Percentiles rank a stretch among this genome's conserved stretches.
Evolutionary conservation across 805 yeast species (phyloP).

Genomic region (Yamadazyma paraphyllophila): DNA sequence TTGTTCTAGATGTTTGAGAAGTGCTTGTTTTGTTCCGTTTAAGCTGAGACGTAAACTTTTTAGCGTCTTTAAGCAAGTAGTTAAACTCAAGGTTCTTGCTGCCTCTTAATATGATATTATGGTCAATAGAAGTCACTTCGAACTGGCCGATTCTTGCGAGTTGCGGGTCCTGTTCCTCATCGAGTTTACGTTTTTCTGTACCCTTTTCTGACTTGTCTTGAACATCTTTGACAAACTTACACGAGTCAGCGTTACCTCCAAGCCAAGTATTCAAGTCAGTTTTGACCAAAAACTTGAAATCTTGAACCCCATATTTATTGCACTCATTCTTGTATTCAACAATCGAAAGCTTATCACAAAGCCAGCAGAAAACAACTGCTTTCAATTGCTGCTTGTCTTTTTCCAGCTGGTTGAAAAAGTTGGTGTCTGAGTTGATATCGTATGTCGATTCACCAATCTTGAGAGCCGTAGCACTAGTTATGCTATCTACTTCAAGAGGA

Average conservation of each 20-base stretch:
- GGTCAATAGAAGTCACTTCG: conserved; percentile 55
- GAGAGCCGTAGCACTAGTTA: conserved; percentile 36
- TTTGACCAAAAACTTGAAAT: conserved; percentile 80
- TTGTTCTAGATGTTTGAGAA: conserved; percentile 4
- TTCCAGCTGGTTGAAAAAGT: conserved; percentile 47
- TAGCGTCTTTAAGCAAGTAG: conserved; percentile 67
- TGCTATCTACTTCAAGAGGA: conserved; percentile 8
- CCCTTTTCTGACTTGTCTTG: conserved; percentile 6
- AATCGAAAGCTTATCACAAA: conserved; percentile 66
- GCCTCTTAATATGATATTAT: conserved; percentile 64
- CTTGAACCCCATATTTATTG: conserved; percentile 58
- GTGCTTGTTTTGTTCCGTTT: conserved; percentile 27
- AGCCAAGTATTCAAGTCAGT: conserved; percentile 83
- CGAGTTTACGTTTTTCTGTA: neutral
- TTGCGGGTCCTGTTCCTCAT: conserved; percentile 45
- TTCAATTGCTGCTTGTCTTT: conserved; percentile 43
- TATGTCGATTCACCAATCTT: conserved; percentile 24
- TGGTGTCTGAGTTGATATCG: conserved; percentile 48
- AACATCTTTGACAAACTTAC: conserved; percentile 40
- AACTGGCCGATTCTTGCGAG: conserved; percentile 43
- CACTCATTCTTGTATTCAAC: conserved; percentile 81
- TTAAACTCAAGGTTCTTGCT: conserved; percentile 63
- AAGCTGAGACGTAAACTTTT: conserved; percentile 51
- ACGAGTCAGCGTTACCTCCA: conserved; percentile 60
- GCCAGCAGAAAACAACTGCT: conserved; percentile 76